Evolutionary conservation across 371 early-diverging fungal genomes (phyloP), one percentile per base, ranked within the genome.

Genomic region (Fennellomyces sp.): DNA sequence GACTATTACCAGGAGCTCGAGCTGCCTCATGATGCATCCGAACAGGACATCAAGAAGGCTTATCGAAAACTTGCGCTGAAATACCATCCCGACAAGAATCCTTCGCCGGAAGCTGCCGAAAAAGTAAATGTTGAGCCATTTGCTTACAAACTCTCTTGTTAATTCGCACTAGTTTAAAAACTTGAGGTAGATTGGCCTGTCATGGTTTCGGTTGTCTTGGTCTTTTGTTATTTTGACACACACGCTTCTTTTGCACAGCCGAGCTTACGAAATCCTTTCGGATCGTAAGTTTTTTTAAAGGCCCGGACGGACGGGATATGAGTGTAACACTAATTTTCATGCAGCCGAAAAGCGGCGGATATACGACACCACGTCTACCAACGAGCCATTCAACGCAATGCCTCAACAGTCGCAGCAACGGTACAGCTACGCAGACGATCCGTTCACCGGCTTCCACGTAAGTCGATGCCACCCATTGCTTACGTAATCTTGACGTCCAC

Each of bases 51-150:
- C n/a, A 75, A 70, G 48, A 77, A 75, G 53, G 75, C 83, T 5
- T 82, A 80, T 48, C 50, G 69, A 26, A 73, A 70, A 33, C 66
- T 76, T 15, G 76, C 76, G 31, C 49, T 82, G n/a, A 66, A 65
- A 42, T 84, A 81, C 65, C 85, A 84, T 64, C 85, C 85, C n/a
- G 85, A 84, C 58, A 84, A 82, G 52, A 82, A 84, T 48, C 35
- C 65, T 6, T 64, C 68, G 12, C 60, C 66, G 15, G 78, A 76
- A 26, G 80, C 81, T 27, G 73, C 68, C 7, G 82, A 79, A 65
- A 74, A 76, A 59, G 79, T 70, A 65, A 67, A 45, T 48, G 58
- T 54, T 33, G 33, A 28, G 41, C 45, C 60, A 31, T n/a, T 58
- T 25, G 52, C 26, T 39, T 15, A 11, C 4, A 35, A 33, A n/a